Conservation (phyloP, 768 basidiomycete genomes). For the Pleurotus eryngii region DNA sequence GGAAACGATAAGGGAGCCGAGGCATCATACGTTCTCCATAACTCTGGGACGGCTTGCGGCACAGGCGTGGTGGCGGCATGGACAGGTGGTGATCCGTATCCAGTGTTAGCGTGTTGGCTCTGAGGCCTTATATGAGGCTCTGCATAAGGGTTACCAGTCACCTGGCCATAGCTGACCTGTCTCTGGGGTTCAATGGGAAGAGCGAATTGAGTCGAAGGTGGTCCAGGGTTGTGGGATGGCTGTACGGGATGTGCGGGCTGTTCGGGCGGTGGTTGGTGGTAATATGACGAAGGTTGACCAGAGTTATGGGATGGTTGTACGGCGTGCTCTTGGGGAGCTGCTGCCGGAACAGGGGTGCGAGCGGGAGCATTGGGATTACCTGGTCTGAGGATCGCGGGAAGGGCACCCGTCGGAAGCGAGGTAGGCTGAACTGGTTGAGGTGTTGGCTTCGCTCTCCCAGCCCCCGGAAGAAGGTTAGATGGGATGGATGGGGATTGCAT, state of each 20-base stretch:
- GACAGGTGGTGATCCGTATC: conserved; percentile 1
- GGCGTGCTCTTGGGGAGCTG: background rate
- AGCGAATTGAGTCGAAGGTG: background rate
- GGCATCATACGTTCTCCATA: background rate
- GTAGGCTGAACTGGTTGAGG: background rate
- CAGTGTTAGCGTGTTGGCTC: background rate
- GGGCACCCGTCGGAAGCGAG: background rate
- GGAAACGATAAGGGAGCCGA: conserved; percentile 7
- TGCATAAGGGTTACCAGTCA: background rate
- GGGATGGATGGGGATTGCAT: conserved; percentile 3
- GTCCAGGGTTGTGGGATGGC: conserved; percentile 3
- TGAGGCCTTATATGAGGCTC: conserved; percentile 4
- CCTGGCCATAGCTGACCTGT: background rate
- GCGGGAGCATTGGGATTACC: background rate
- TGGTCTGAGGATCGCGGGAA: conserved; percentile 2
- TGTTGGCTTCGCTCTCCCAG: conserved; percentile 1
- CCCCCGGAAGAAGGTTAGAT: background rate
- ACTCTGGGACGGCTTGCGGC: conserved; percentile 1
- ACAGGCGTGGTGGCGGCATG: background rate
- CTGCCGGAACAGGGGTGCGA: background rate
- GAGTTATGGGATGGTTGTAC: conserved; percentile 2
- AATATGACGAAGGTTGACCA: background rate
- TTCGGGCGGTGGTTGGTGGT: background rate
- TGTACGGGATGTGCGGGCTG: conserved; percentile 3
- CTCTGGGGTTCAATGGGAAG: background rate